Evolutionary conservation across 179 eudicot species (phyloP), one percentile per base, ranked within the genome.

Genomic region (Amaranthus tricolor): DNA sequence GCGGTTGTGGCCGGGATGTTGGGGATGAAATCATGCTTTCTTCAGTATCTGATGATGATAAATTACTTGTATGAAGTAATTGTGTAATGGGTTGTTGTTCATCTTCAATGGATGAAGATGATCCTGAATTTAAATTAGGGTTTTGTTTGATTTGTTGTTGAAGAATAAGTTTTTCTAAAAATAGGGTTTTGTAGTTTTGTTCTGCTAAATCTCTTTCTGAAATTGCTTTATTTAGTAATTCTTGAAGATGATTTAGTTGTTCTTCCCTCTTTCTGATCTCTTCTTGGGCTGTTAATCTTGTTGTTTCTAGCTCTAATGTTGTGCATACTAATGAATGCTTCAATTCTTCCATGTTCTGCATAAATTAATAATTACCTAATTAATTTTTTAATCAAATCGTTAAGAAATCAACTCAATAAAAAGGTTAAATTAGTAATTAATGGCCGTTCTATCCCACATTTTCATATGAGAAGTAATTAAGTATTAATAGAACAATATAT

Each of bases 301-400:
- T 80, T 16, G 86, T 76, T 72, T 91, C 94, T 7, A 91, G 85
- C 83, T 91, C 97, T 66, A 89, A 14, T 5, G 84, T 83, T 31
- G 87, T 88, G 74, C 80, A 71, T 16, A 86, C 10, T 6, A 88
- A 82, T 17, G 89, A 68, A 54, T 88, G 88, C 68, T 86, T 81
- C 16, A 89, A 84, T 77, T 91, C 96, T 44, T 89, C 90, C 81
- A 85, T 77, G 58, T 79, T 83, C 96, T 91, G 91, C 6, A 52
- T 50, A 16, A 1, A 16, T 69, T 14, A 21, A 21, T 13, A 54
- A 54, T 68, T 19, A 31, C 8, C 51, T 43, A 16, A 16, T 11
- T 12, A 7, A 44, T 14, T 6, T 24, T 62, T 40, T 14, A 6
- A 40, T 56, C 9, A 19, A 47, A 9, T 14, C 56, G 8, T 12